Conservation (phyloP, 2,329 filamentous ascomycete species). For the Stachybotrys echinatus region DNA sequence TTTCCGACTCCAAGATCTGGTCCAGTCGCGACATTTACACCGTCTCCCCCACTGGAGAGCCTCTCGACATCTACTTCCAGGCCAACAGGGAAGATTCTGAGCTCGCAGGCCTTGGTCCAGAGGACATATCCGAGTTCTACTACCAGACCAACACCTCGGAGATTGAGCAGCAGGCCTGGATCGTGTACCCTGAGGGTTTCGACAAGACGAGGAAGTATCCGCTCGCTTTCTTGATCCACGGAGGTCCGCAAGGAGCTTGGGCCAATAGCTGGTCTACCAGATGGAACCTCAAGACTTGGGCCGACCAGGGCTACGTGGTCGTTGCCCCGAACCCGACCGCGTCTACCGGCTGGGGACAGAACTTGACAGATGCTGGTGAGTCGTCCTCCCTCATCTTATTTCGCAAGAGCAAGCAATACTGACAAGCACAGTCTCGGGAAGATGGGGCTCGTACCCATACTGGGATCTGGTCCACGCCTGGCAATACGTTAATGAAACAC, state of each 20-base stretch:
- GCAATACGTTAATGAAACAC: constrained; percentile 57
- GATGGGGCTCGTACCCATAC: constrained; percentile 78
- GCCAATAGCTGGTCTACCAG: constrained; percentile 63
- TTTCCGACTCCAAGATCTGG: constrained; percentile 4
- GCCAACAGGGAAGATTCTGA: constrained; percentile 2
- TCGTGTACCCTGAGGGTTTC: constrained; percentile 34
- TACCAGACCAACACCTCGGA: constrained; percentile 6
- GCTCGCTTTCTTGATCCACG: constrained; percentile 67
- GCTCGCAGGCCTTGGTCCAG: constrained; percentile 1
- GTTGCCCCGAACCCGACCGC: constrained; percentile 73
- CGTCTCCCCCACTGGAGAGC: neutral
- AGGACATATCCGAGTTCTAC: constrained; percentile 7
- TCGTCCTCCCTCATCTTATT: neutral
- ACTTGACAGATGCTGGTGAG: constrained; percentile 57
- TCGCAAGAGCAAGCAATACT: neutral
- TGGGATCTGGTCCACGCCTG: constrained; percentile 68
- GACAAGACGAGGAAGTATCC: constrained; percentile 63
- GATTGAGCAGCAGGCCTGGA: constrained; percentile 3
- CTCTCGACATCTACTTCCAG: constrained; percentile 1
- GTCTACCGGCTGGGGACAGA: constrained; percentile 68
- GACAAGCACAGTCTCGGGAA: constrained; percentile 40
- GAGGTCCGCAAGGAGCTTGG: constrained; percentile 69
- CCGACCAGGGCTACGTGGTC: constrained; percentile 74
- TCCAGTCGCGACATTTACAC: constrained; percentile 3
- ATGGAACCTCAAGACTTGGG: constrained; percentile 74